phyloP scores from a whole-genome alignment of 164 flowering plant genomes.

The Chimonanthus salicifolius region DNA sequence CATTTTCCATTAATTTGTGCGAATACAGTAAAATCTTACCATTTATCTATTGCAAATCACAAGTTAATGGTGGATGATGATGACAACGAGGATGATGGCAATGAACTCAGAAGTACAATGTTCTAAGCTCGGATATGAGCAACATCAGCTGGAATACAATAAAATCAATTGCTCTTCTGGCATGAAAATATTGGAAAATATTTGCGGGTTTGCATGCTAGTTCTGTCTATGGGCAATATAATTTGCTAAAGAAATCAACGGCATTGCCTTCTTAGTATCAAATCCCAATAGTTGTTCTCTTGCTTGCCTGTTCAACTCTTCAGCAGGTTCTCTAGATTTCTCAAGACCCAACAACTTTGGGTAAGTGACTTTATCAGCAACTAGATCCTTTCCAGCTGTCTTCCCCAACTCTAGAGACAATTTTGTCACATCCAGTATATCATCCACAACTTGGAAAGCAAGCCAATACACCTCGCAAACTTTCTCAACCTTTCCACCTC shows the following conservation, averaged over 20 bases:
- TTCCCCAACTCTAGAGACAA: slow-evolving; percentile 62
- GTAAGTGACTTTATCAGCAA: slow-evolving; percentile 52
- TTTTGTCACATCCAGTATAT: slow-evolving; percentile 58
- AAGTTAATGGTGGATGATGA: too few relatives aligned
- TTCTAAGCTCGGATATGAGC: not conserved
- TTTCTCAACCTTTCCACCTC: slow-evolving; percentile 45
- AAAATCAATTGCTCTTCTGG: not conserved
- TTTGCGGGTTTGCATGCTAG: not conserved
- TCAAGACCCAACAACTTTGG: slow-evolving; percentile 62
- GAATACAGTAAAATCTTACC: too few relatives aligned
- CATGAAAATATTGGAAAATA: not conserved
- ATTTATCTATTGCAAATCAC: too few relatives aligned
- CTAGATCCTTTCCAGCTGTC: slow-evolving; percentile 64
- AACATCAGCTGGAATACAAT: slow-evolving; percentile 6
- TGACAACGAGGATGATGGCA: too few relatives aligned
- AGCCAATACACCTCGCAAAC: slow-evolving; percentile 49
- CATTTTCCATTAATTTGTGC: too few relatives aligned
- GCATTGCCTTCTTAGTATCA: slow-evolving; percentile 49
- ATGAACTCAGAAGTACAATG: too few relatives aligned
- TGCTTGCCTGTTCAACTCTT: slow-evolving; percentile 44
- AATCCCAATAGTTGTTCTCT: slow-evolving; percentile 37
- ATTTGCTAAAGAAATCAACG: slow-evolving; percentile 57
- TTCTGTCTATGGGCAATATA: slow-evolving; percentile 62
- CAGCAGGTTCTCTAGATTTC: slow-evolving; percentile 48
- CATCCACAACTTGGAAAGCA: slow-evolving; percentile 70